Conservation (phyloP, 768 basidiomycete genomes). For the Austroboletus festivus region DNA sequence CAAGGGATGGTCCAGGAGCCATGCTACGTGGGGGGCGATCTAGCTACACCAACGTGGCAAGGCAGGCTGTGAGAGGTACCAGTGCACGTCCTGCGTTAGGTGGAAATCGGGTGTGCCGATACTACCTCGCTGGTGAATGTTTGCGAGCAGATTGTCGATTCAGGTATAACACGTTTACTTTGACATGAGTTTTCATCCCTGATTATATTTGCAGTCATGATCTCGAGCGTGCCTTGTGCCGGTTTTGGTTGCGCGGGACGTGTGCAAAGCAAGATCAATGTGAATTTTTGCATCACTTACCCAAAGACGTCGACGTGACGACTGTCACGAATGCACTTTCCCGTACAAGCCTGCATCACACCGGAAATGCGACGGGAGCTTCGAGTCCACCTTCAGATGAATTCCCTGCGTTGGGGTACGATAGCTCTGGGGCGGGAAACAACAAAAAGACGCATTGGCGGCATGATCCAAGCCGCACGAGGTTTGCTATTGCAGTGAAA, state of each 20-base stretch:
- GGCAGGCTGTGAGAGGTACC: conserved; percentile 23
- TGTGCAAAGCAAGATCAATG: conserved; percentile 96
- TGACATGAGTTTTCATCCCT: background rate
- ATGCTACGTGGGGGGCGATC: conserved; percentile 43
- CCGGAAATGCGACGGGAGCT: conserved; percentile 37
- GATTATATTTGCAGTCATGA: conserved; percentile 64
- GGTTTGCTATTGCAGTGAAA: conserved; percentile 91
- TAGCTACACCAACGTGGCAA: conserved; percentile 25
- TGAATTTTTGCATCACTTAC: conserved; percentile 93
- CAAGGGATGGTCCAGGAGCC: conserved; percentile 45
- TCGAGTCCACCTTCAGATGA: conserved; percentile 45
- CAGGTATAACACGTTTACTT: conserved; percentile 56
- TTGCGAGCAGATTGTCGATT: conserved; percentile 95
- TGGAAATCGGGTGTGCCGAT: conserved; percentile 82
- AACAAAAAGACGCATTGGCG: conserved; percentile 44
- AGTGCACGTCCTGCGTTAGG: conserved; percentile 39
- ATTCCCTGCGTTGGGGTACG: conserved; percentile 65
- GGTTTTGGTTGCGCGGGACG: conserved; percentile 97
- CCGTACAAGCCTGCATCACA: conserved; percentile 56
- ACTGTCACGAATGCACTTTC: conserved; percentile 66
- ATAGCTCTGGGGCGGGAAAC: conserved; percentile 36
- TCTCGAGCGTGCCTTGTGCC: conserved; percentile 87
- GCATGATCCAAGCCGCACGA: conserved; percentile 82
- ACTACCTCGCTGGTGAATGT: conserved; percentile 96
- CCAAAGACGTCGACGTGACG: conserved; percentile 78